Conservation (phyloP, 2,329 filamentous ascomycete genomes). For the Celoporthe dispersa region DNA sequence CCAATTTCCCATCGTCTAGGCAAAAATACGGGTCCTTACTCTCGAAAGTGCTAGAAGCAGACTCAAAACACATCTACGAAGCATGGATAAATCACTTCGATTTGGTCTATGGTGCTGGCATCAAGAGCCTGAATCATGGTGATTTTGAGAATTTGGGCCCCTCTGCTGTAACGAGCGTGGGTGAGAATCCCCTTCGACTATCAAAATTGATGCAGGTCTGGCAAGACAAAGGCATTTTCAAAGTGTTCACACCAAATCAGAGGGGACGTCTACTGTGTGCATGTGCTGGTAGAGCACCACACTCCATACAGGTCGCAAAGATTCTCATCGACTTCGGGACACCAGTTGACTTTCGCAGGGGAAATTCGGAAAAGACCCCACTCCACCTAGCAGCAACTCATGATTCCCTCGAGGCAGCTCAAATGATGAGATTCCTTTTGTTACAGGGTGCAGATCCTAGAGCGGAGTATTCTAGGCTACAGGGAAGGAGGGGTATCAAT, state of each 20-base stretch:
- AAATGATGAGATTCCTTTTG: neutral
- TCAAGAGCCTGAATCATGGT: no score
- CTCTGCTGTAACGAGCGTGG: no score
- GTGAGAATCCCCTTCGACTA: neutral
- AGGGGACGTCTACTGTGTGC: neutral
- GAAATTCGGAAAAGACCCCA: no score
- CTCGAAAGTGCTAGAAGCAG: accelerated
- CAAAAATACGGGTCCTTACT: accelerated
- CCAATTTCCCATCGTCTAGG: accelerated
- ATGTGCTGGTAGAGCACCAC: neutral
- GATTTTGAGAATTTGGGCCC: no score
- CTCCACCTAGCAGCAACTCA: neutral
- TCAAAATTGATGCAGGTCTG: neutral
- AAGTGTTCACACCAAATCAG: neutral
- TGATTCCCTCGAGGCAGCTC: neutral
- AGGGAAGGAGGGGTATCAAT: neutral
- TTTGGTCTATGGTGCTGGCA: no score
- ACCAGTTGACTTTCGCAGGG: neutral
- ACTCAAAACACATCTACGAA: neutral
- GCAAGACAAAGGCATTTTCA: neutral
- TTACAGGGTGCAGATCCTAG: neutral
- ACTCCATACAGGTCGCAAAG: neutral
- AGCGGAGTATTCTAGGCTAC: neutral
- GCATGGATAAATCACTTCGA: neutral
- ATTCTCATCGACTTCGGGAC: neutral